Base-by-base conservation (phyloP, 768 basidiomycete genomes). In the Dioszegia aurantiaca region DNA sequence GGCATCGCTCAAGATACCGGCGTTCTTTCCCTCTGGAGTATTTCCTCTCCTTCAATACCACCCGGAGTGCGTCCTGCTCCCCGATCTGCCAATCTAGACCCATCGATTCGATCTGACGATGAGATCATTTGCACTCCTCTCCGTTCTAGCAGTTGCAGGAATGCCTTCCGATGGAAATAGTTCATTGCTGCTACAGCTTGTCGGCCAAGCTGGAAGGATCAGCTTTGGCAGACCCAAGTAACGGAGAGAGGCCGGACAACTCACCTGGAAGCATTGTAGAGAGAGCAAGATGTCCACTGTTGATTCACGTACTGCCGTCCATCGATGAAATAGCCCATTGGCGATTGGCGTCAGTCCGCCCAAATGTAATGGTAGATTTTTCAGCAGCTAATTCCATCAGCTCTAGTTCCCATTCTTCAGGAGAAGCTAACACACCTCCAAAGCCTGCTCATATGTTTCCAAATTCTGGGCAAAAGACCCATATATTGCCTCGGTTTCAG, bases 261-360 rank as follows among this genome's bases (percentile, higher is more conserved):
- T 51, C 33, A 61, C 45, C 45, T 47, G 28, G 46, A 55, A 60
- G 26, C 19, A 16, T 54, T 52, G 59, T 30, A 58, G 27, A 21
- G 24, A 30, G 16, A 51, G 12, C 19, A 60, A 33, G 3, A 55
- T 40, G 46, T 90, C 88, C 30, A 97, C 83, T 0, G 90, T 88
- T 16, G 83, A 80, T 28, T 90, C 87, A 23, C 90, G 84, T 31
- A 92, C 83, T 6, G 79, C 67, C 63, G 90, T 84, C 47, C 83
- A 82, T 55, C 89, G 89, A 77, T 98, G 94, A 79, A 97, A 95
- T 5, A 97, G 79, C 10, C 89, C 87, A 73, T 95, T 92, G 31
- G 87, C 86, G 36, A 98, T 80, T 24, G 90, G 87, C 21, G 90
- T 78, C 16, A 98, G 80, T 1, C 95, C 94, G 33, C 90, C 89